Percentiles rank a stretch among this genome's conserved stretches.
Conservation (phyloP, 2,329 filamentous ascomycete genomes). For the Ophiostoma sp. region DNA sequence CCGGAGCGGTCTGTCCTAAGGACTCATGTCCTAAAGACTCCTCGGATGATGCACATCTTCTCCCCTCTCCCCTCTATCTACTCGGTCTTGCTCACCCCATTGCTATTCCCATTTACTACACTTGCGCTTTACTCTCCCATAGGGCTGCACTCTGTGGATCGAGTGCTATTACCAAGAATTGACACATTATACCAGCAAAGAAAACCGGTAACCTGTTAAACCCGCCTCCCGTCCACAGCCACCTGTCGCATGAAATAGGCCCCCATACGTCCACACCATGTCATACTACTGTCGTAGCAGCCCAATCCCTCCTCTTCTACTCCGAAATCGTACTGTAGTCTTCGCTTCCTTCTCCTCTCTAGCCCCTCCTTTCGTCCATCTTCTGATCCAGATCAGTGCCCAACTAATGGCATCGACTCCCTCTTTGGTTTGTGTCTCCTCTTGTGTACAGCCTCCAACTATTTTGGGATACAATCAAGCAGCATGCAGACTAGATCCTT, state of each 20-base stretch:
- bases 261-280: constrained; percentile 5
- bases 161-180: neutral
- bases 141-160: neutral
- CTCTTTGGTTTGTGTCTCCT: neutral
- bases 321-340: neutral
- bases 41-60: neutral
- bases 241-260: neutral
- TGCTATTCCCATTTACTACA: neutral
- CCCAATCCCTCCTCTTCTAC: neutral
- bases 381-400: neutral
- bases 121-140: neutral
- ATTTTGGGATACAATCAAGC: neutral
- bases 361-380: neutral
- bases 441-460: neutral
- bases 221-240: neutral
- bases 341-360: neutral
- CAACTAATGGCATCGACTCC: neutral
- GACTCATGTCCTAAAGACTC: neutral
- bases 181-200: neutral
- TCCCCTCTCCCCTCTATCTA: neutral
- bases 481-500: neutral
- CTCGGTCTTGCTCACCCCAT: neutral
- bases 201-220: neutral
- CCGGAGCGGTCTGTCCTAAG: neutral
- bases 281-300: constrained; percentile 3